These are phyloP conservation scores for Lachancea nothofagi DNA, from an alignment of 805 yeast genomes.

Conservation along the genomic window DNA sequence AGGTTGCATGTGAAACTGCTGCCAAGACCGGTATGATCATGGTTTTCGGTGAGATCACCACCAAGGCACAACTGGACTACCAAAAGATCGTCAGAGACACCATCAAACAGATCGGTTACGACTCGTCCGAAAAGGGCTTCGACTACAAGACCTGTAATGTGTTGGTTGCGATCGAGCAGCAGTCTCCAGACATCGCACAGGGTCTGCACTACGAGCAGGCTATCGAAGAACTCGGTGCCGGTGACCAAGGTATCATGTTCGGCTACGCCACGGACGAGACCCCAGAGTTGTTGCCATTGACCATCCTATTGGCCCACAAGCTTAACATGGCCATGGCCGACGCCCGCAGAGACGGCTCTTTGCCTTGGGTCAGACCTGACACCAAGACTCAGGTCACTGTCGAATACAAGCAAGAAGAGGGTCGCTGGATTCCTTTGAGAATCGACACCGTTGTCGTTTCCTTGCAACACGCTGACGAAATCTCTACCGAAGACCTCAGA, in stretches of 20 bases:
- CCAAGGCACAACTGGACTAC: constrained; percentile 91
- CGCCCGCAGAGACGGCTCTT: constrained; percentile 93
- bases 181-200: constrained; percentile 98
- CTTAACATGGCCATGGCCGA: constrained; percentile 94
- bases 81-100: constrained; percentile 98
- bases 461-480: constrained; percentile 95
- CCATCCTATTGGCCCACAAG: constrained; percentile 90
- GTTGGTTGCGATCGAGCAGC: constrained; percentile 98
- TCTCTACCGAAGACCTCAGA: constrained; percentile 91
- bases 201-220: constrained; percentile 95
- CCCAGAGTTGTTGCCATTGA: constrained; percentile 93
- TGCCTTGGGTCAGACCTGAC: constrained; percentile 98
- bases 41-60: constrained; percentile 99
- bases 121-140: constrained; percentile 90
- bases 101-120: constrained; percentile 97
- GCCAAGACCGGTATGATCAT: constrained; percentile 98
- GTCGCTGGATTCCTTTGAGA: constrained; percentile 93
- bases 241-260: constrained; percentile 99
- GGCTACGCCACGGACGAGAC: constrained; percentile 99
- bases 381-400: constrained; percentile 99
- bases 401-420: constrained; percentile 89
- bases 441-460: constrained; percentile 97
- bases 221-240: constrained; percentile 98
- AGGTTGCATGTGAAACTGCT: constrained; percentile 99
- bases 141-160: constrained; percentile 99